Base-by-base conservation (phyloP, 805 yeast species). In the Candida qinlingensis region DNA sequence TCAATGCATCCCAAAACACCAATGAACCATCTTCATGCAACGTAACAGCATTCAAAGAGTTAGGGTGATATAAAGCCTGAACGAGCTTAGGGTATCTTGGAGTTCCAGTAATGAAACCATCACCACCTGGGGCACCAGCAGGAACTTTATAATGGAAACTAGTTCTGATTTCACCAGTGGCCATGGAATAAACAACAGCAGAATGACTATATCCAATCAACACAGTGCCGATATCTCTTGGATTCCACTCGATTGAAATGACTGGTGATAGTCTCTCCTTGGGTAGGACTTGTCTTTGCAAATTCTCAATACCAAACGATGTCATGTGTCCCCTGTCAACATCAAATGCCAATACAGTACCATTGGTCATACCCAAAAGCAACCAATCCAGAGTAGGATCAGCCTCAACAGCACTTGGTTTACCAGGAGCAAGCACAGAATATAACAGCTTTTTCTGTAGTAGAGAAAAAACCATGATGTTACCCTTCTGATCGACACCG, bases 381-480 rank as follows among this genome's bases (percentile, higher is more conserved):
- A 92, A 67, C 88, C 94, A 94, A 65, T 91, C 97, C 54, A 94
- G 64, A 0, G 95, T 76, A 2, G 97, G 97, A 59, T 94, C 99
- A 1, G 85, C 66, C 50, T 80, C 94, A 11, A 83, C 71, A 3
- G 87, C 75, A 1, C 87, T 74, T n/a, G 91, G 75, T 10, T 76
- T 72, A 1, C 86, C 82, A 1, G 86, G 84, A 1, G 88, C 76
- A 51, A 76, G 74, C 56, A 79, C 79, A 1, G 80, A 75, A 25
- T 80, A 77, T 46, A 92, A 64, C 7, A 85, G 70, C 51, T 75
- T 71, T 58, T 83, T 81, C 6, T 84, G 69, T 47, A 80, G 79
- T 26, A 92, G 60, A 0, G 96, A 89, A 40, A 87, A 75, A 4
- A 92, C 84, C 28, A 79, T 72, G 7, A 94, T 71, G 4, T 76